Conservation (phyloP, 306 rosid genomes). For the Glycine tomentella region DNA sequence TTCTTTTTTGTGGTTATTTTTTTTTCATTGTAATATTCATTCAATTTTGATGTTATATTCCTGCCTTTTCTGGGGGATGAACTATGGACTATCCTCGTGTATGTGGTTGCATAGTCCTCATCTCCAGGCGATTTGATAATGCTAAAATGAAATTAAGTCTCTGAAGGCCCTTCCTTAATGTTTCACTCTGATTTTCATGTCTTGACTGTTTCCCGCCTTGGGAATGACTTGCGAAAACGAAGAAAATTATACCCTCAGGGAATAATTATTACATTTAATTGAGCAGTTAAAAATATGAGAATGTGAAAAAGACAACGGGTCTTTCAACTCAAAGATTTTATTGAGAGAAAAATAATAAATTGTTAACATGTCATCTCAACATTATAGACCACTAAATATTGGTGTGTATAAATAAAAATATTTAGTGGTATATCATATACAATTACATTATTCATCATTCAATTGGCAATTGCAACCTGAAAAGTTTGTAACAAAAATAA, state of each 20-base stretch:
- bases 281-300: too few species aligned
- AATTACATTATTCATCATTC: too few species aligned
- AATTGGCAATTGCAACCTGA: too few species aligned
- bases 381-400: too few species aligned
- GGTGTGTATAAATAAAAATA: too few species aligned
- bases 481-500: too few species aligned
- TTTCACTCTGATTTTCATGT: neutral
- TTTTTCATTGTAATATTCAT: constrained; percentile 49
- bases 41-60: constrained; percentile 59
- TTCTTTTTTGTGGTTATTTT: neutral
- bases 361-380: too few species aligned
- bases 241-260: neutral
- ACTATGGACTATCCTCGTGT: neutral
- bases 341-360: too few species aligned
- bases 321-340: neutral
- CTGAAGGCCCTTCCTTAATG: neutral
- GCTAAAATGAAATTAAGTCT: neutral
- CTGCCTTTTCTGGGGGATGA: constrained; percentile 9
- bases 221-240: neutral
- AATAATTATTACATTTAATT: too few species aligned
- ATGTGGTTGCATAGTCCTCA: constrained; percentile 36
- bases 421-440: too few species aligned
- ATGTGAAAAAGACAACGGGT: neutral
- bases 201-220: neutral
- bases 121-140: neutral